Evolutionary conservation across 1,284 basidiomycete genomes (phyloP).

Genomic region (Blastosporella zonata): DNA sequence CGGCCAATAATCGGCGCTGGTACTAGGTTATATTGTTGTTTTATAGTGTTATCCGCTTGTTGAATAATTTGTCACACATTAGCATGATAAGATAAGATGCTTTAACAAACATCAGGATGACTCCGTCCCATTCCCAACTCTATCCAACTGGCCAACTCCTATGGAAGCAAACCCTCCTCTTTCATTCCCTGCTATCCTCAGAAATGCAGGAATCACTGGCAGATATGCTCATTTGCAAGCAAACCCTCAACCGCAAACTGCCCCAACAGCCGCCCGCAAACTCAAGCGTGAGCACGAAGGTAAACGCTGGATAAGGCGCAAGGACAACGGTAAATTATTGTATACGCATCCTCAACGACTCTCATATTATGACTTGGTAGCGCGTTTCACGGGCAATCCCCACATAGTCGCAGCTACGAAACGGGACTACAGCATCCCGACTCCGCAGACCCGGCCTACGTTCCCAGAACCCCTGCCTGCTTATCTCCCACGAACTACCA

Average conservation of each 20-base stretch:
- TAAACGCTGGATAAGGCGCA: conserved; percentile 70
- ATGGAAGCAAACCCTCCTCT: conserved; percentile 30
- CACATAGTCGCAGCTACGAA: conserved; percentile 61
- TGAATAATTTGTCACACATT: not conserved
- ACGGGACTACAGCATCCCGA: conserved; percentile 48
- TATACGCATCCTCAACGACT: conserved; percentile 1
- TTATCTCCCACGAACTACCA: conserved; percentile 59
- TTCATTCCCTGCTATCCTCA: conserved; percentile 69
- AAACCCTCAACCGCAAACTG: conserved; percentile 11
- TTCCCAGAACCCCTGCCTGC: conserved; percentile 74
- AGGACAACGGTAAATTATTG: conserved; percentile 60
- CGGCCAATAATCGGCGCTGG: too few relatives aligned
- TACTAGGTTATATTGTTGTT: conserved; percentile 1
- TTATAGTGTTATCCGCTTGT: not conserved
- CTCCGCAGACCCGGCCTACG: conserved; percentile 48
- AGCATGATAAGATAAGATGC: conserved; percentile 12
- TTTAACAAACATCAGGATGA: not conserved
- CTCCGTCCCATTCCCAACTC: not conserved
- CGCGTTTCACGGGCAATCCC: conserved; percentile 65
- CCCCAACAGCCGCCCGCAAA: conserved; percentile 13
- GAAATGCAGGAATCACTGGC: conserved; percentile 50
- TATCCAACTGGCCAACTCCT: not conserved
- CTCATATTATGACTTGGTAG: conserved; percentile 32
- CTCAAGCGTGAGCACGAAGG: conserved; percentile 56
- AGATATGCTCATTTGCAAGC: conserved; percentile 51